Base-by-base conservation (phyloP, 805 yeast species). In the Schizosaccharomyces lindneri region DNA sequence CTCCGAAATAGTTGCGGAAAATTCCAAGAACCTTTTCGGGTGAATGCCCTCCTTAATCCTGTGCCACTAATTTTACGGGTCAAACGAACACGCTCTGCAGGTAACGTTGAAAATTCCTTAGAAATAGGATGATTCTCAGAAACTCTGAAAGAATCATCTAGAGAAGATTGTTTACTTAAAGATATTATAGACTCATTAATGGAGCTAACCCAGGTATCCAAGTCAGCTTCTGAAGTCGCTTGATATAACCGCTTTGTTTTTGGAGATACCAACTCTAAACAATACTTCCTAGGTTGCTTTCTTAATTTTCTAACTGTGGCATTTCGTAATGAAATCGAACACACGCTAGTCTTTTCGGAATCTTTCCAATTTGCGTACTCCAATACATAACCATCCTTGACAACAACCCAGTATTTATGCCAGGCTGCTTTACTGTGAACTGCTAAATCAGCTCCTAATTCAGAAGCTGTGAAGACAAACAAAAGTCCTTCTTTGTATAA, bases 291-390 rank as follows among this genome's bases (percentile, higher is more conserved):
- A 48, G 75, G 78, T 0, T 70, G 66, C 21, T 66, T 64, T 61
- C 73, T 62, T 32, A 76, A 70, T 66, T 73, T 73, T 74, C 85
- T 64, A 76, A 73, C 81, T 61, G 79, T 79, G 2, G 90, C 81
- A 64, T 84, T 75, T 1, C 87, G 81, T 51, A 87, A 70, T 63
- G 84, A 85, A 15, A 87, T 79, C 3, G 93, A 88, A 17, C 13
- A 27, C 64, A 81, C 78, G 64, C 85, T 79, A 19, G 81, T 75
- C 39, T 76, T 78, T 21, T 75, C 74, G 24, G 87, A 87, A 62
- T 76, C 79, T 66, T 89, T 78, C 93, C 95, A 87, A 70, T 87
- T 88, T 57, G 83, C 76, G 68, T 79, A 87, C 68, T 87, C 93
- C 55, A 76, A 74, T 55, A 87, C 72, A 63, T 76, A 78, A 1